Conservation (phyloP, 75 land plant genomes). For the Sequoia sempervirens region DNA sequence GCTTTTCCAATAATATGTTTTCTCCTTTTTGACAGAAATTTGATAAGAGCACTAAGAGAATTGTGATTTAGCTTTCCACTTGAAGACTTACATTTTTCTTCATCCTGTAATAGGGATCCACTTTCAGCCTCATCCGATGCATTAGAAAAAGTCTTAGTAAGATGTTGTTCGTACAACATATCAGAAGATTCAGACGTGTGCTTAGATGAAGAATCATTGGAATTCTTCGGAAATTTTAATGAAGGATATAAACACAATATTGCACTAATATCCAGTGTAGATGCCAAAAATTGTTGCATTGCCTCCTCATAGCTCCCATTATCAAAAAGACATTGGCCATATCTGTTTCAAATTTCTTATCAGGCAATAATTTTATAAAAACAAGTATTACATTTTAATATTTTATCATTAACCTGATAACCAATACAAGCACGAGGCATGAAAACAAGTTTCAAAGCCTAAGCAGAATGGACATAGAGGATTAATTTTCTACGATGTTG, state of each 20-base stretch:
- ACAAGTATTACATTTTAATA: background rate
- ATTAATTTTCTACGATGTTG: background rate
- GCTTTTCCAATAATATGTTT: slow-evolving; percentile 68
- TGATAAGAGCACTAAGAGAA: slow-evolving; percentile 72
- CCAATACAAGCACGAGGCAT: background rate
- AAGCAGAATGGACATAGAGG: background rate
- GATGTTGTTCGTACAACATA: slow-evolving; percentile 15
- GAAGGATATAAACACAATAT: slow-evolving; percentile 77
- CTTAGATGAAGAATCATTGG: slow-evolving; percentile 32
- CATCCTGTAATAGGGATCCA: slow-evolving; percentile 19
- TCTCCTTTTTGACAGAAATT: slow-evolving; percentile 74
- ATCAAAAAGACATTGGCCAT: slow-evolving; percentile 78
- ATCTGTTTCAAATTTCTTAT: slow-evolving; percentile 40
- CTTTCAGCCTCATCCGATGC: slow-evolving; percentile 59
- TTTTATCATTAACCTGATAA: background rate
- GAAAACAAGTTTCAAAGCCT: background rate
- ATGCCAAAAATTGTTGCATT: slow-evolving; percentile 88
- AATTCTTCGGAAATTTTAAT: slow-evolving; percentile 60
- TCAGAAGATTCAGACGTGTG: slow-evolving; percentile 25
- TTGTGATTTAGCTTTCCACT: slow-evolving; percentile 64
- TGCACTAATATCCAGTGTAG: slow-evolving; percentile 71
- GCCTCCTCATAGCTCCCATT: slow-evolving; percentile 82
- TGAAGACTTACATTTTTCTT: slow-evolving; percentile 38
- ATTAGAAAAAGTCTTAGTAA: slow-evolving; percentile 57
- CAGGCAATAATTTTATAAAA: background rate